Conservation (phyloP, 257 asterid species). For the Solanum verrucosum region DNA sequence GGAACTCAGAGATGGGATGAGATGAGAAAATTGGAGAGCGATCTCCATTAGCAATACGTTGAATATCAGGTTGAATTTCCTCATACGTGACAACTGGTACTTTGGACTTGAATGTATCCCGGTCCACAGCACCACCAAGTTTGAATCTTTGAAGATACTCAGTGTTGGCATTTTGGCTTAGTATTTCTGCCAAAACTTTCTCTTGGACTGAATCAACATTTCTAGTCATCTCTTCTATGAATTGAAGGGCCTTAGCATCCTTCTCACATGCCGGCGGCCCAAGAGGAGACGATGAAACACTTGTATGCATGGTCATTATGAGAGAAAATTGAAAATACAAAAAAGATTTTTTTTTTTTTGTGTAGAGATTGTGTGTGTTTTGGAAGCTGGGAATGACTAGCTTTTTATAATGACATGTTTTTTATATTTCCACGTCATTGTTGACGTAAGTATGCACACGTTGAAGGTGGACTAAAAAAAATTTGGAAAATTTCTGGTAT, state of each 20-base stretch:
- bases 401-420: conserved; percentile 6
- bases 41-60: conserved; percentile 68
- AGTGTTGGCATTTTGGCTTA: conserved; percentile 41
- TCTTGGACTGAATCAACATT: conserved; percentile 44
- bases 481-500: background rate
- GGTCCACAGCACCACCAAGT: conserved; percentile 46
- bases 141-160: conserved; percentile 46
- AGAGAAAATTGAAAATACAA: background rate
- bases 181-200: conserved; percentile 45
- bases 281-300: conserved; percentile 9
- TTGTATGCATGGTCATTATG: conserved; percentile 35
- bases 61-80: conserved; percentile 62
- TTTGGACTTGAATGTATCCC: conserved; percentile 51
- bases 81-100: conserved; percentile 58
- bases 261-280: conserved; percentile 38
- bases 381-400: background rate
- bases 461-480: background rate
- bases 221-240: conserved; percentile 53
- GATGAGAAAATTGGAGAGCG: conserved; percentile 61
- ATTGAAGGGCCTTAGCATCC: conserved; percentile 47
- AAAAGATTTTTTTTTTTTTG: too few species aligned
- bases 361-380: background rate
- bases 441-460: background rate
- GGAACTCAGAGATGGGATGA: conserved; percentile 70
- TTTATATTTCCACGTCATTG: background rate